Evolutionary conservation across 2,329 filamentous ascomycete genomes (phyloP).

Genomic region (Fusarium setosum): DNA sequence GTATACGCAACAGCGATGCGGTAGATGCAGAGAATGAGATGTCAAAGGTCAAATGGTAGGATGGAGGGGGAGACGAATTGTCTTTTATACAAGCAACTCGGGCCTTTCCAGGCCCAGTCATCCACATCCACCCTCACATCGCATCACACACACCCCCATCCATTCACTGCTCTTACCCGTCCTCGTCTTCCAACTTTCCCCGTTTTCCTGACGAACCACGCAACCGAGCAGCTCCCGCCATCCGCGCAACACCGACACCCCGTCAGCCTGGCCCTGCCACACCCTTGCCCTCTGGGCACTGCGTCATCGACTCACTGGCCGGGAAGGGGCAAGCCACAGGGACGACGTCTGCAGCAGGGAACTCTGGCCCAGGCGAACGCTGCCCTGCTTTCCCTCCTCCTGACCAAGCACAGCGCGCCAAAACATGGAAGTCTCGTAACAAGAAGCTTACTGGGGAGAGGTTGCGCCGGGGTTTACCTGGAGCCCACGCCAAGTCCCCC

Average conservation of each 20-base stretch:
- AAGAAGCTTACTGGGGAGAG: conserved; percentile 15
- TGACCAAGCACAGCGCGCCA: conserved; percentile 19
- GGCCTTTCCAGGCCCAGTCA: conserved; percentile 26
- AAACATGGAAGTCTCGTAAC: neutral
- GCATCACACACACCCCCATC: conserved; percentile 23
- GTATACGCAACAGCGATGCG: conserved; percentile 14
- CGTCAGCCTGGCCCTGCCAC: conserved; percentile 33
- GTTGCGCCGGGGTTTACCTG: neutral
- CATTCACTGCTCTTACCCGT: conserved; percentile 20
- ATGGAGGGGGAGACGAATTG: conserved; percentile 35
- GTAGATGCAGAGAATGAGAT: conserved; percentile 16
- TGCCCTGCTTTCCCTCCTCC: conserved; percentile 32
- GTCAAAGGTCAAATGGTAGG: neutral
- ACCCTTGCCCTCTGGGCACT: conserved; percentile 36
- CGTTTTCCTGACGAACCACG: conserved; percentile 7
- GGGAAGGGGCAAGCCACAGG: conserved; percentile 33
- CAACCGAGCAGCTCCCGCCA: conserved; percentile 22
- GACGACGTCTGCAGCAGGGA: conserved; percentile 17
- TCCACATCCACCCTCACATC: conserved; percentile 34
- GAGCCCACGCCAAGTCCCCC: no score
- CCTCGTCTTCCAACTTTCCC: conserved; percentile 37
- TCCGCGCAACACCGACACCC: conserved; percentile 13
- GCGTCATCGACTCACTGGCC: conserved; percentile 48
- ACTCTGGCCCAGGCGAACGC: conserved; percentile 29
- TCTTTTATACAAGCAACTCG: conserved; percentile 40